Conservation (phyloP, 2,329 filamentous ascomycete genomes). For the Penicillium sp. region DNA sequence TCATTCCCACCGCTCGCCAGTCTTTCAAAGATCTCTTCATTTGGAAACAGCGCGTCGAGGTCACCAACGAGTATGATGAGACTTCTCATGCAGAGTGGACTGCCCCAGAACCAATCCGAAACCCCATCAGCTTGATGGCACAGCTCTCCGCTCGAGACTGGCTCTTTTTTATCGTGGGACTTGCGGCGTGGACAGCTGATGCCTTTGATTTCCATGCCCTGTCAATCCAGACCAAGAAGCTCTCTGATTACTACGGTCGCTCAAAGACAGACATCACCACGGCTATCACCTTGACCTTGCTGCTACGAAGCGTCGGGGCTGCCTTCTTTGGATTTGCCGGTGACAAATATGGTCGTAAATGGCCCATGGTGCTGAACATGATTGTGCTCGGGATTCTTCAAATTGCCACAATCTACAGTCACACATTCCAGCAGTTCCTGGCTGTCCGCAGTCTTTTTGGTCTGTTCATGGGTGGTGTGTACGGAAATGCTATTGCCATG, state of each 20-base stretch:
- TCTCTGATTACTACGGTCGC: slow-evolving; percentile 60
- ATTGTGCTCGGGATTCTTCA: slow-evolving; percentile 70
- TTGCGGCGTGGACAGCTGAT: slow-evolving; percentile 76
- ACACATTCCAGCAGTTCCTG: slow-evolving; percentile 73
- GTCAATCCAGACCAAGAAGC: slow-evolving; percentile 74
- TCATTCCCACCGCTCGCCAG: slow-evolving; percentile 66
- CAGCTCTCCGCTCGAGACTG: slow-evolving; percentile 68
- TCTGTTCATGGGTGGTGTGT: slow-evolving; percentile 79
- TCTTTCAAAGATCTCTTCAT: slow-evolving; percentile 66
- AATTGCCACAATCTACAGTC: slow-evolving; percentile 75
- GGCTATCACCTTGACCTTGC: slow-evolving; percentile 63
- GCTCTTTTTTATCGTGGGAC: slow-evolving; percentile 74
- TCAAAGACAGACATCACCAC: slow-evolving; percentile 71
- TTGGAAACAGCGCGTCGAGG: slow-evolving; percentile 73
- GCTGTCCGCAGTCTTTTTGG: slow-evolving; percentile 73
- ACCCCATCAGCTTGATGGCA: slow-evolving; percentile 69
- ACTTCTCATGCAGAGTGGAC: slow-evolving; percentile 66
- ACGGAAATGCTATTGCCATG: slow-evolving; percentile 77
- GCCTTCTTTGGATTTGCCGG: slow-evolving; percentile 74
- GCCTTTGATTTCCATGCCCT: slow-evolving; percentile 83
- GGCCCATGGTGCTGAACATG: slow-evolving; percentile 82
- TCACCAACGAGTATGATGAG: slow-evolving; percentile 58
- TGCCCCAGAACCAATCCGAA: slow-evolving; percentile 63
- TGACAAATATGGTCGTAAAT: slow-evolving; percentile 76
- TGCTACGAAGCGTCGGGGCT: slow-evolving; percentile 74